A percentile compares a stretch with the other conserved stretches of the same genome.
phyloP scores from a whole-genome alignment of 2,329 filamentous ascomycete genomes.

The Sclerotinia trifoliorum region DNA sequence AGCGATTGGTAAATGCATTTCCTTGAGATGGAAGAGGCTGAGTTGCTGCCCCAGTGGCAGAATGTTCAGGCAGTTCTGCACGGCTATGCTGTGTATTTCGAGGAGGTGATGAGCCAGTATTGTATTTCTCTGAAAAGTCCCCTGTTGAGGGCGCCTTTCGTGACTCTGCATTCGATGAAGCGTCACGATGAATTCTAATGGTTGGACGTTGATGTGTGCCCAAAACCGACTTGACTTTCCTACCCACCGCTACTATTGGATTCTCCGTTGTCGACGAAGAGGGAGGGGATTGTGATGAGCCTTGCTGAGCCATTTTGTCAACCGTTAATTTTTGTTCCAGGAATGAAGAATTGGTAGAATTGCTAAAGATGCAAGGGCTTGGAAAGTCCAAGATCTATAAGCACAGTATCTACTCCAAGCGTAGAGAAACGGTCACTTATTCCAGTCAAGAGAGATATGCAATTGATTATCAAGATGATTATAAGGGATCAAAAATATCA shows the following conservation, averaged over 20 bases:
- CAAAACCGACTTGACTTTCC: constrained; percentile 33
- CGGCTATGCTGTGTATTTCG: not conserved
- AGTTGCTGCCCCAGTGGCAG: not conserved
- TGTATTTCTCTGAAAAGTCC: constrained; percentile 22
- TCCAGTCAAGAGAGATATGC: not conserved
- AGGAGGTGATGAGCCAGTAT: not conserved
- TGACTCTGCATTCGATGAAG: constrained; percentile 23
- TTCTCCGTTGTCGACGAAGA: constrained; percentile 29
- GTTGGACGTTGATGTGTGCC: constrained; percentile 31
- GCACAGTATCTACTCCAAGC: too few species aligned
- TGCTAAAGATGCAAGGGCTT: not conserved
- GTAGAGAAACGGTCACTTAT: not conserved
- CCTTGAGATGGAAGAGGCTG: constrained; percentile 19
- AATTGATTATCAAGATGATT: not conserved
- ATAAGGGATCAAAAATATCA: not conserved
- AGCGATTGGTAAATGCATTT: constrained; percentile 25
- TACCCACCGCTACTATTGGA: constrained; percentile 31
- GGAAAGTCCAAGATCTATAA: not conserved
- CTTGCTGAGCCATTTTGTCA: constrained; percentile 23
- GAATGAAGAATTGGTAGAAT: not conserved
- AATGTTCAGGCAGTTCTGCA: not conserved
- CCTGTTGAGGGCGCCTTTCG: constrained; percentile 8
- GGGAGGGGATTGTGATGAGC: constrained; percentile 22
- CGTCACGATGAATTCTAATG: constrained; percentile 32
- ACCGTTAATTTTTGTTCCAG: not conserved